Base-by-base conservation (phyloP, 257 asterid genomes). In the Jaltomata sinuosa region DNA sequence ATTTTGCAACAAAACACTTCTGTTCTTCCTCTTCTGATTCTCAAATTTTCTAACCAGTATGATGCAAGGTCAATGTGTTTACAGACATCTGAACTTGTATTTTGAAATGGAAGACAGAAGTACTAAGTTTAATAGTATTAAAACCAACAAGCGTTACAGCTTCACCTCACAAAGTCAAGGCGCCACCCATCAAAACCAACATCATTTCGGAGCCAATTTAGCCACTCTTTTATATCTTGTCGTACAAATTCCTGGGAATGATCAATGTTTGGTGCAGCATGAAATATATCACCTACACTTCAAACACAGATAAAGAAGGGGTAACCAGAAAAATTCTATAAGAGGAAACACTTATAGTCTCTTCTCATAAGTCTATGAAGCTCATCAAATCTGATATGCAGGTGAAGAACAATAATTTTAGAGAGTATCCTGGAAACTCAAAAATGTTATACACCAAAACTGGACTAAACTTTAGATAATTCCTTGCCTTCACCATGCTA, bases 151-250 rank as follows among this genome's bases (percentile, higher is more conserved):
- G 40, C 38, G 14, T 12, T 62, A 79, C 83, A 82, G 62, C 47
- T 83, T 78, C 82, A 88, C 90, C 90, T 86, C 49, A 83, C 94
- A 87, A 91, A 91, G 84, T 91, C 94, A 42, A 91, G 91, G 76
- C 92, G 89, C 94, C 94, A 91, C 61, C 94, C 94, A 83, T 91
- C 94, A 87, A 87, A 91, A 50, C 94, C 94, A 74, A 91, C 86
- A 83, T 91, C 89, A 78, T 87, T 87, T 25, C 91, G 85, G 31
- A 91, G 90, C 92, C 92, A 91, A 72, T 89, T 82, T 80, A 89
- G 83, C 94, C 94, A 91, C 84, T 88, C 85, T 81, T 85, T 91
- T 67, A 91, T 84, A 85, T 89, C 94, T 55, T 34, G 87, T 54
- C 90, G 87, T 29, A 91, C 94, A 85, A 91, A 91, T 69, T 87